Evolutionary conservation across 805 yeast species (phyloP), one percentile per base, ranked within the genome.

Genomic region (Candida loeiensis): DNA sequence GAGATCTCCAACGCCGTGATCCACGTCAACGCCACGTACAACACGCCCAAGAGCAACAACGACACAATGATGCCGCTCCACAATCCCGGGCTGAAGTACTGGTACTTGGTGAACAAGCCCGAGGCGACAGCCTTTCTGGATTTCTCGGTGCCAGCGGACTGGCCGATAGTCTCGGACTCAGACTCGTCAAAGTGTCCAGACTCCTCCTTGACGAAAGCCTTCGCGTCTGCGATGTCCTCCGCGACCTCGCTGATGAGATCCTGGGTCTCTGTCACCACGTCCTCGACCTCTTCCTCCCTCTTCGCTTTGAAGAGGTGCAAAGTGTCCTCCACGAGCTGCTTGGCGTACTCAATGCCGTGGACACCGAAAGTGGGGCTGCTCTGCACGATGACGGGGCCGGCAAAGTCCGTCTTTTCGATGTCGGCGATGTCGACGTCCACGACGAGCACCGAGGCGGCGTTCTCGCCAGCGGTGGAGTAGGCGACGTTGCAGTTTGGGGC

Each of bases 31-130:
- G 95, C 91, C 37, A 73, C 65, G 36, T 69, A 55, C 40, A 87
- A 65, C 29, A 87, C 69, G 25, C 62, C 63, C 15, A 86, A 42
- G 47, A 89, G 66, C 45, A 86, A 59, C 9, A 74, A 58, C 2
- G 87, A 70, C 13, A 87, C 88, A 31, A 90, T 61, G 44, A 83
- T 63, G 40, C 83, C 74, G 80, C 85, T 83, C 64, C 86, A 79
- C 44, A 91, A 69, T 15, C 95, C 97, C 12, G 90, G 81, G 9
- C 88, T 74, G 68, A 87, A 85, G 58, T 79, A 82, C 53, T 75
- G 76, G 61, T 85, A 85, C 45, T 73, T 68, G 43, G 78, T 74
- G 59, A 85, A 83, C 41, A 85, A 61, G 40, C 73, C 73, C 9
- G 68, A 61, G 39, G 49, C 37, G 21, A 13, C 8, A 13, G 25